Base-by-base conservation (phyloP, 2,329 filamentous ascomycete species). In the Apiospora kogelbergensis region DNA sequence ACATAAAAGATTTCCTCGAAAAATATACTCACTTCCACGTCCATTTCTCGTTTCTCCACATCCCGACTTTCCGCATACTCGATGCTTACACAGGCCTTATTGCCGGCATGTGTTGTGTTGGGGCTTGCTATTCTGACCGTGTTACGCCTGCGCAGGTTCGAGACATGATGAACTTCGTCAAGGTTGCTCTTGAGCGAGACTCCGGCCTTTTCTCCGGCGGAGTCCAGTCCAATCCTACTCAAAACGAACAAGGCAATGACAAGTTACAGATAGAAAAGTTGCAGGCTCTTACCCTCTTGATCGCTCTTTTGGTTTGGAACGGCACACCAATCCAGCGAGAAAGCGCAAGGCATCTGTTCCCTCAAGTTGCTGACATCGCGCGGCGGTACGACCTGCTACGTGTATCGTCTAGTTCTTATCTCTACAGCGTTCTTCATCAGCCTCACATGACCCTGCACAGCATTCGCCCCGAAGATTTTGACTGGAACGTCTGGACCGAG, bases 11-110 rank as follows among this genome's bases (percentile, higher is more conserved):
- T 76, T 93, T 93, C 77, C 84, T 93, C 78, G 86, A 90, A 74
- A 86, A 90, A 75, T 93, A 92, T 82, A 89, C 86, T 70, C 89
- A 92, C 78, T 93, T 90, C 78, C 89, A 93, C 78, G 86, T 88
- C 70, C 91, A 94, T 78, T 93, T 92, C 82, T 89, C 91, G 24
- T 85, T 92, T 73, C 85, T 94, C 67, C 91, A 94, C 76, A 85
- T 91, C 77, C 87, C 91, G 44, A 92, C 91, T 10, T 93, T 94
- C 80, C 86, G 89, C 75, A 86, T 92, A 67, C 83, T 86, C 71
- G 85, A 90, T 71, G 87, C 89, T 63, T 89, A 91, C 77, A 88
- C 90, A 70, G 89, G 90, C 72, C 84, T 94, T 70, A 81, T 93
- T 65, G 84, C 92, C 70, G 85, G 86, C 71, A 91, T 94, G 84